Evolutionary conservation across 2,329 filamentous ascomycete genomes (phyloP).

Genomic region (Thelonectria olida): DNA sequence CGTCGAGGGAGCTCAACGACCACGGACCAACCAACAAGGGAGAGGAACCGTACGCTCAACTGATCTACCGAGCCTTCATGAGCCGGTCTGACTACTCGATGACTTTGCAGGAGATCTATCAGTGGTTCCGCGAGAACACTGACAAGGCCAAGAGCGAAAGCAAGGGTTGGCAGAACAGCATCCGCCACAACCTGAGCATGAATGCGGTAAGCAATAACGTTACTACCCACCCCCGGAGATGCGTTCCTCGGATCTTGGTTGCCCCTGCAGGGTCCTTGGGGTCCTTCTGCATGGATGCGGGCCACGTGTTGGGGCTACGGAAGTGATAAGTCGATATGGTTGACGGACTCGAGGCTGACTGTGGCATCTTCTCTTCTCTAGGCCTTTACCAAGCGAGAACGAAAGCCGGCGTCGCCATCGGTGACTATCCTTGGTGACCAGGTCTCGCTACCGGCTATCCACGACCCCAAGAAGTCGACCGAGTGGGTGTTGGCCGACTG

Average conservation of each 20-base stretch:
- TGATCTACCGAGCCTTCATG: conserved; percentile 81
- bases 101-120: conserved; percentile 86
- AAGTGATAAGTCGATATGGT: not conserved
- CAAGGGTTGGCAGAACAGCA: conserved; percentile 94
- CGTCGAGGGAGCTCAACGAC: conserved; percentile 17
- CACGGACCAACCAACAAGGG: conserved; percentile 33
- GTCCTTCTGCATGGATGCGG: conserved; percentile 23
- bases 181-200: conserved; percentile 96
- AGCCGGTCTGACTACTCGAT: conserved; percentile 73
- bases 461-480: conserved; percentile 69
- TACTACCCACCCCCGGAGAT: conserved; percentile 3
- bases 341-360: not conserved
- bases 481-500: conserved; percentile 81
- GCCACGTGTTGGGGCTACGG: conserved; percentile 8
- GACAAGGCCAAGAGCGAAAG: conserved; percentile 75
- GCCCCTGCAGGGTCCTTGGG: conserved; percentile 6
- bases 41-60: conserved; percentile 79
- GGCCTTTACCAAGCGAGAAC: conserved; percentile 54
- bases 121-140: conserved; percentile 87
- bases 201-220: conserved; percentile 74
- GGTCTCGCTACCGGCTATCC: conserved; percentile 15
- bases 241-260: conserved; percentile 25
- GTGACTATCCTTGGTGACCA: conserved; percentile 15
- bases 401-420: conserved; percentile 40
- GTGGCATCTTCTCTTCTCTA: conserved; percentile 27